Percentiles rank a stretch among this genome's conserved stretches.
These are phyloP conservation scores for Brettanomyces bruxellensis DNA, from an alignment of 805 yeast species.

Conservation along the genomic window DNA sequence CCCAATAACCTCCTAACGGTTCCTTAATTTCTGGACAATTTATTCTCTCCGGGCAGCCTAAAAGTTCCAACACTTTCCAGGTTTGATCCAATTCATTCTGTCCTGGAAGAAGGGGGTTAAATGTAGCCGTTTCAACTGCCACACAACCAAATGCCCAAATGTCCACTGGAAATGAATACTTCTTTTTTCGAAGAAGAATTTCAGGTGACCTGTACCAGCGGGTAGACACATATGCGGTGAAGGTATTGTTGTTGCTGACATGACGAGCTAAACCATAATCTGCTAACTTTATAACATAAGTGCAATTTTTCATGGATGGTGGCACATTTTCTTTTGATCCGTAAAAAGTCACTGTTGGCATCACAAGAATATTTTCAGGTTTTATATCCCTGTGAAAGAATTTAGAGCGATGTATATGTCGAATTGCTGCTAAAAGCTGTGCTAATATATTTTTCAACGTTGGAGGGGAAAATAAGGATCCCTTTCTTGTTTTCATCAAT, in stretches of 20 bases:
- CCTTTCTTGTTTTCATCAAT: conserved; percentile 55
- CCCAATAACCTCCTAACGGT: conserved; percentile 64
- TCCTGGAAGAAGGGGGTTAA: conserved; percentile 81
- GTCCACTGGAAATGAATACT: conserved; percentile 63
- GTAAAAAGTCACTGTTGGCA: conserved; percentile 47
- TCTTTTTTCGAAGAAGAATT: conserved; percentile 53
- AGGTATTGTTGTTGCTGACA: conserved; percentile 41
- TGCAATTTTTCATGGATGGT: conserved; percentile 27
- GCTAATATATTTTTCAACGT: conserved; percentile 59
- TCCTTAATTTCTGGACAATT: not conserved
- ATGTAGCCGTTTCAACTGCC: conserved; percentile 62
- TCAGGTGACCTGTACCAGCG: conserved; percentile 87
- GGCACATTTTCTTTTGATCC: conserved; percentile 33
- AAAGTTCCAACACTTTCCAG: conserved; percentile 50
- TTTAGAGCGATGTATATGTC: conserved; percentile 65
- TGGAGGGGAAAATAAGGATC: conserved; percentile 41
- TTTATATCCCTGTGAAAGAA: conserved; percentile 86
- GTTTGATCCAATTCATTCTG: conserved; percentile 70
- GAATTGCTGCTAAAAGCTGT: conserved; percentile 68
- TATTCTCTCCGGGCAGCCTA: conserved; percentile 60
- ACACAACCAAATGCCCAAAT: conserved; percentile 85
- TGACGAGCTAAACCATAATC: conserved; percentile 76
- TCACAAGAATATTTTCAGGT: conserved; percentile 83
- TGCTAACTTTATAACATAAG: conserved; percentile 62
- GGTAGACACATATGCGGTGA: conserved; percentile 72